Percentiles rank a stretch among this genome's conserved stretches.
These are phyloP conservation scores for Gaertneriomyces sp. DNA, from an alignment of 192 early-diverging fungal genomes.

Conservation along the genomic window DNA sequence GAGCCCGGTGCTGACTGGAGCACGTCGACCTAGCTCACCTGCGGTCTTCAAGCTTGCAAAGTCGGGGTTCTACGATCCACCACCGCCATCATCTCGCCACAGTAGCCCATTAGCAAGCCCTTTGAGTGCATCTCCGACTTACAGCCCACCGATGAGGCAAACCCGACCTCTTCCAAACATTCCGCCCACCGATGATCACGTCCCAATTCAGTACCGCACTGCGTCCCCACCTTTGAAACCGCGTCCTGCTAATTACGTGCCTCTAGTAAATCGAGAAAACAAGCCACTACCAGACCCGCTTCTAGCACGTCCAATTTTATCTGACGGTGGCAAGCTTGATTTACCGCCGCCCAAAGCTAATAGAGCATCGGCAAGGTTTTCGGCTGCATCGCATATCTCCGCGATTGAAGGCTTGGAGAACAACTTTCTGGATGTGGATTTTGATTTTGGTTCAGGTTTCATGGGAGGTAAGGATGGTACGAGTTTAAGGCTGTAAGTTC, in stretches of 20 bases:
- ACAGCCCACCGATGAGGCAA: not conserved
- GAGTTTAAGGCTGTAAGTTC: not conserved
- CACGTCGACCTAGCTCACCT: not conserved
- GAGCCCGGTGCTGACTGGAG: slow-evolving; percentile 17
- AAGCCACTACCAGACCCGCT: slow-evolving; percentile 14
- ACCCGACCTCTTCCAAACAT: not conserved
- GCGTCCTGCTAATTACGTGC: slow-evolving; percentile 20
- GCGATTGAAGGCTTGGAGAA: slow-evolving; percentile 18
- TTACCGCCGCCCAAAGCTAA: not conserved
- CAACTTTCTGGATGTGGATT: slow-evolving; percentile 24
- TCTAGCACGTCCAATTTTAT: not conserved
- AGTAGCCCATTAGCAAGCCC: too few species aligned
- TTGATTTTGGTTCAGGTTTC: slow-evolving; percentile 22
- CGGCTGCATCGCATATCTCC: slow-evolving; percentile 22
- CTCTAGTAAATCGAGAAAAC: not conserved
- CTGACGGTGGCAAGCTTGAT: not conserved
- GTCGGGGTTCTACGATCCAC: slow-evolving; percentile 8
- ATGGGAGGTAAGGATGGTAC: not conserved
- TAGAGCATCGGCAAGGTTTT: slow-evolving; percentile 4
- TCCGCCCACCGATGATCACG: slow-evolving; percentile 5
- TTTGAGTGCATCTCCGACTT: not conserved
- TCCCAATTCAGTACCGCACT: slow-evolving; percentile 24
- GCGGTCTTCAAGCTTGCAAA: too few species aligned
- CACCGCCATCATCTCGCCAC: not conserved
- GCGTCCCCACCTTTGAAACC: slow-evolving; percentile 26